Percentiles rank a stretch among this genome's conserved stretches.
phyloP scores from a whole-genome alignment of 164 flowering plant species.

The Saururus chinensis region DNA sequence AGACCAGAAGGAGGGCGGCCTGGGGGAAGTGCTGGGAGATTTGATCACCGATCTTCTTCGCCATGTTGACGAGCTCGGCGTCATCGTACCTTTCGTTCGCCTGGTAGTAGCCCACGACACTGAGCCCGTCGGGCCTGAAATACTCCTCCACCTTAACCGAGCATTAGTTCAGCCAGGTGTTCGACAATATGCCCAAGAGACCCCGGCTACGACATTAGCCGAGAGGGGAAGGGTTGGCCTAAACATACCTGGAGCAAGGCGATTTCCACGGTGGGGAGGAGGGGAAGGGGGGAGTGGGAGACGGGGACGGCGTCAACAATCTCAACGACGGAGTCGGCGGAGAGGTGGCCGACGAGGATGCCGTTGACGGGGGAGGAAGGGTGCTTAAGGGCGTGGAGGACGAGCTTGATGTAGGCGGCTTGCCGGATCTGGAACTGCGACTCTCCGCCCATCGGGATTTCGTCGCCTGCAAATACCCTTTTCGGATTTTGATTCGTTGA shows the following conservation, averaged over 20 bases:
- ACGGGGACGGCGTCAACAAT: conserved; percentile 87
- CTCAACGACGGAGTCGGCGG: conserved; percentile 31
- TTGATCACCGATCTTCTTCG: conserved; percentile 92
- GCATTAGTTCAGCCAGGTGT: background rate
- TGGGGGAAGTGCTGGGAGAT: conserved; percentile 71
- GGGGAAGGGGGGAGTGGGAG: conserved; percentile 78
- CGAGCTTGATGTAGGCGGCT: conserved; percentile 76
- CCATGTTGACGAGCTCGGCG: conserved; percentile 50
- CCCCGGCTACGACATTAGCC: conserved; percentile 1
- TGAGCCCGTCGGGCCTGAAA: conserved; percentile 50
- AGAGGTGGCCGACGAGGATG: conserved; percentile 64
- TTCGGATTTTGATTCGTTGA: too few species aligned
- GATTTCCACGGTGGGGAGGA: conserved; percentile 88
- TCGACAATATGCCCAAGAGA: background rate
- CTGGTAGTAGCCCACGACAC: conserved; percentile 84
- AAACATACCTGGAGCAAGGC: conserved; percentile 72
- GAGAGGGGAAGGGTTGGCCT: too few species aligned
- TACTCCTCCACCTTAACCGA: conserved; percentile 67
- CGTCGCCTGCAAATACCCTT: background rate
- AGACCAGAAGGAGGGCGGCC: conserved; percentile 74
- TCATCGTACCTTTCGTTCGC: conserved; percentile 90
- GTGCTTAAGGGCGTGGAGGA: conserved; percentile 84
- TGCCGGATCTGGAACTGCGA: conserved; percentile 59
- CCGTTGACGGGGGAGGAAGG: conserved; percentile 69
- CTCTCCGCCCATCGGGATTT: conserved; percentile 31